Base-by-base conservation (phyloP, 345 rosid species). In the Syzygium aromaticum region DNA sequence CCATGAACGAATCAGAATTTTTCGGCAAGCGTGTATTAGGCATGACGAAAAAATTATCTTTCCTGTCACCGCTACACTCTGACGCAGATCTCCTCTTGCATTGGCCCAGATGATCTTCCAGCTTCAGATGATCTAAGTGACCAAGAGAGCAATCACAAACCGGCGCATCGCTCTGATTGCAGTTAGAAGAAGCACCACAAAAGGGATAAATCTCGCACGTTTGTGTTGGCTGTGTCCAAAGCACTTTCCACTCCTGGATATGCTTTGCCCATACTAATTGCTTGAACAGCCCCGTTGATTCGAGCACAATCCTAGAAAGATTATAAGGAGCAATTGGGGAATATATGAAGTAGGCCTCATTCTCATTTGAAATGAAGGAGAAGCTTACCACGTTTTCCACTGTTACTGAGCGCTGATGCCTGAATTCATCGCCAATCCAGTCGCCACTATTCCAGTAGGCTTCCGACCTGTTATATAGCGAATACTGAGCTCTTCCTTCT, bases 121-220 rank as follows among this genome's bases (percentile, higher is more conserved):
- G 84, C 6, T 3, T 84, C 57, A 0, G 56, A 49, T 84, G 40
- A 85, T 38, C 40, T 10, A 30, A 17, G 78, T 67, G 17, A 16
- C 78, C 11, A 64, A 15, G 40, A 2, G 19, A 5, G 43, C 78
- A 67, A 30, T 67, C 22, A 63, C 87, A 59, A 46, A 40, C 30
- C 38, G 16, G 80, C n/a, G 23, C 17, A 0, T 59, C 59, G 6
- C 51, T 25, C 57, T 52, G 87, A 8, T 54, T 63, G 85, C 92
- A 90, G 52, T 12, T 33, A 43, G 87, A 88, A 78, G 87, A 91
- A 82, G 88, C 84, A 51, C 92, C 93, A 54, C 93, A 92, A 40
- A 27, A 57, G 56, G 84, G 91, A 28, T 88, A 89, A 33, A 88
- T 88, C 6, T 86, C 83, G 22, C 89, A 89, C 22, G 52, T 61